Conservation (phyloP, 306 rosid species). For the Castanospermum australe region DNA sequence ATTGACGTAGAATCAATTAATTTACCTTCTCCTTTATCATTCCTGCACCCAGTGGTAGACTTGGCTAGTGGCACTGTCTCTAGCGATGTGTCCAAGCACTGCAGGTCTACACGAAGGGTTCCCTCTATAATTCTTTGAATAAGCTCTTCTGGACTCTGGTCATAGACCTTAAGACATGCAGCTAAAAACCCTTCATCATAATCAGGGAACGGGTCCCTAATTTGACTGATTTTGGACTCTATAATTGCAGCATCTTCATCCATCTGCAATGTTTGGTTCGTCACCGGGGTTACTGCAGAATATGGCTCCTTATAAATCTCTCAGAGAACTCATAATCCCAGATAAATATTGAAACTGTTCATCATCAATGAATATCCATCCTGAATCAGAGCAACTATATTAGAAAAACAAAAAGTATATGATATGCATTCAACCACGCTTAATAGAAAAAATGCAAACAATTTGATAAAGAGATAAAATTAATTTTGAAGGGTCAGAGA, state of each 20-base stretch:
- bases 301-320: slow-evolving; percentile 37
- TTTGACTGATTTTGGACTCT: slow-evolving; percentile 92
- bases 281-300: slow-evolving; percentile 24
- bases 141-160: slow-evolving; percentile 96
- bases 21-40: slow-evolving; percentile 91
- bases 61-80: slow-evolving; percentile 60
- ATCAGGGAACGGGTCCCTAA: slow-evolving; percentile 90
- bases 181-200: slow-evolving; percentile 84
- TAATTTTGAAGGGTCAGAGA: slow-evolving; percentile 3
- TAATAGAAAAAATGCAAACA: not conserved
- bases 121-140: slow-evolving; percentile 95
- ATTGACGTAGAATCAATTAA: slow-evolving; percentile 48
- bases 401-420: slow-evolving; percentile 19
- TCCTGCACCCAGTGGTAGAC: slow-evolving; percentile 35
- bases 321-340: slow-evolving; percentile 49
- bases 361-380: slow-evolving; percentile 83
- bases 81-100: slow-evolving; percentile 62
- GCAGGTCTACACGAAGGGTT: slow-evolving; percentile 82
- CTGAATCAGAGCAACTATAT: slow-evolving; percentile 49
- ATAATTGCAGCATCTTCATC: slow-evolving; percentile 74
- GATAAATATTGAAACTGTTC: slow-evolving; percentile 74
- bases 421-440: not conserved
- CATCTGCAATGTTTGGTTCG: slow-evolving; percentile 40
- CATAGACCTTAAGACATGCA: slow-evolving; percentile 90
- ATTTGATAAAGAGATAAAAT: not conserved